These are phyloP conservation scores for Pichia terricola DNA, from an alignment of 1,139 yeast genomes.

Conservation along the genomic window DNA sequence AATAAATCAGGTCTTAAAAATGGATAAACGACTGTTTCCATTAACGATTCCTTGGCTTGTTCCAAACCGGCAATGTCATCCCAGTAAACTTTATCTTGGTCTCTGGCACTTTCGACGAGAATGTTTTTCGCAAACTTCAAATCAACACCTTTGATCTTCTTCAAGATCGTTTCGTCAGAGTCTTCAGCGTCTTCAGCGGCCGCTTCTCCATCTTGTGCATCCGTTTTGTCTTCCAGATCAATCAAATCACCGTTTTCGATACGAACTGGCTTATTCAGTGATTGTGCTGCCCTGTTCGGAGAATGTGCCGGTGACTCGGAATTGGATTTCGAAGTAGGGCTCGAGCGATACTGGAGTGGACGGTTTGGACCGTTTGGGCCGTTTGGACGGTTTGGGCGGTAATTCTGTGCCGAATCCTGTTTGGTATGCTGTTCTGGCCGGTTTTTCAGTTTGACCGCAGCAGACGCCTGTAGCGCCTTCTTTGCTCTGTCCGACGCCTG, in stretches of 20 bases:
- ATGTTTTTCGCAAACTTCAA: slow-evolving; percentile 50
- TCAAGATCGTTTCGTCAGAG: slow-evolving; percentile 36
- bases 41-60: slow-evolving; percentile 77
- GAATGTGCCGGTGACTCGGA: slow-evolving; percentile 1
- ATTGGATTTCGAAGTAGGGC: neutral
- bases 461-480: slow-evolving; percentile 24
- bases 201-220: neutral
- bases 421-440: too few species aligned
- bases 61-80: slow-evolving; percentile 94
- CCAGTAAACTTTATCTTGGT: slow-evolving; percentile 96
- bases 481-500: slow-evolving; percentile 21
- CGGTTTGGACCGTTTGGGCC: neutral
- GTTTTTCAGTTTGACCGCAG: slow-evolving; percentile 22
- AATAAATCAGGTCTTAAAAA: slow-evolving; percentile 89
- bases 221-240: neutral
- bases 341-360: slow-evolving; percentile 1
- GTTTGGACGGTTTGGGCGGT: too few species aligned
- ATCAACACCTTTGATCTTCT: slow-evolving; percentile 39
- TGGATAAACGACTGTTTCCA: slow-evolving; percentile 96
- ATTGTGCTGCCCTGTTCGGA: neutral
- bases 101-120: slow-evolving; percentile 81
- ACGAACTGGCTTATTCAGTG: neutral
- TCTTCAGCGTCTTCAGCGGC: slow-evolving; percentile 22
- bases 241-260: neutral
- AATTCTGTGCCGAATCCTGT: too few species aligned